Percentiles rank a stretch among this genome's conserved stretches.
Conservation (phyloP, 306 rosid genomes). For the Dalbergia oliveri region DNA sequence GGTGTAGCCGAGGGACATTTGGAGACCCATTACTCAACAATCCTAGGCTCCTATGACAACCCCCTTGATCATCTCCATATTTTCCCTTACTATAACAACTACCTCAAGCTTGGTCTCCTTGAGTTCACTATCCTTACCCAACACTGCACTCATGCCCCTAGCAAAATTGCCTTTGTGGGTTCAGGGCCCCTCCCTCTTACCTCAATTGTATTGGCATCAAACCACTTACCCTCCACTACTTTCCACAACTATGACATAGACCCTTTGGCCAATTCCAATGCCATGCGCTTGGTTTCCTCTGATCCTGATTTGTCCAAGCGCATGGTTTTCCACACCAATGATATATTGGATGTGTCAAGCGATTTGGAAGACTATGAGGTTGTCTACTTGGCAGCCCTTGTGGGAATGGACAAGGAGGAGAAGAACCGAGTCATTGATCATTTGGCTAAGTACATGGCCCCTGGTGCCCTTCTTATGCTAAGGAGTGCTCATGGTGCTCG, state of each 20-base stretch:
- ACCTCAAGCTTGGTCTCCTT: conserved; percentile 80
- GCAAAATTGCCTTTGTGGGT: conserved; percentile 77
- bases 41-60: conserved; percentile 56
- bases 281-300: conserved; percentile 56
- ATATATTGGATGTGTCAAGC: conserved; percentile 62
- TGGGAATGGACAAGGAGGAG: conserved; percentile 80
- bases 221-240: conserved; percentile 63
- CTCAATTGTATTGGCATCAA: conserved; percentile 79
- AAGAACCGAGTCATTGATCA: conserved; percentile 66
- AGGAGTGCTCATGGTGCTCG: conserved; percentile 95
- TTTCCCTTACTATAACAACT: conserved; percentile 83
- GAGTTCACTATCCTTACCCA: conserved; percentile 71
- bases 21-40: conserved; percentile 68
- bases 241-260: conserved; percentile 87
- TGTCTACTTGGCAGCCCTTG: conserved; percentile 88
- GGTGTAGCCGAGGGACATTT: conserved; percentile 78
- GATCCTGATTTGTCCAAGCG: conserved; percentile 73
- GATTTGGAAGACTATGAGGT: conserved; percentile 68
- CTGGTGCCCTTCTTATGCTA: conserved; percentile 73
- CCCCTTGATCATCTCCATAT: conserved; percentile 68
- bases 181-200: conserved; percentile 93
- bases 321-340: conserved; percentile 71
- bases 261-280: conserved; percentile 70
- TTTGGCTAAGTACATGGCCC: conserved; percentile 71
- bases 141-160: conserved; percentile 52